Evolutionary conservation across 2,329 filamentous ascomycete species (phyloP), one percentile per base, ranked within the genome.

Genomic region (Zymoseptoria brevis): DNA sequence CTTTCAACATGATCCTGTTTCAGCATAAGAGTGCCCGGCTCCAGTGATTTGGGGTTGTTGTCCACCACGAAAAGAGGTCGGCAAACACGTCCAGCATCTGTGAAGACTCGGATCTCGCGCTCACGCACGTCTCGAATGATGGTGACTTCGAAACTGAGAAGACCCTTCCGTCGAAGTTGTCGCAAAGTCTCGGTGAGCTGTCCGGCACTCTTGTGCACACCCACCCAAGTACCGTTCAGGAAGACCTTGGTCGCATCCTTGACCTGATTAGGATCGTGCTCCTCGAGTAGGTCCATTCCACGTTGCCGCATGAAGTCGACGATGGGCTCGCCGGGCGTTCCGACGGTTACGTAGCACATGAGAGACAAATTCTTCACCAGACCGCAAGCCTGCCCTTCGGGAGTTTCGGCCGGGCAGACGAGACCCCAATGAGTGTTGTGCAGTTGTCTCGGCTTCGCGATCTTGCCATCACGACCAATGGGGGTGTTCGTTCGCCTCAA

Each of bases 401-500:
- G 94, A 16, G 94, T 99, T 74, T 99, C 94, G 29, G 94, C 93
- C 29, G 94, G 94, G 74, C 94, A 99, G 19, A 99, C 93, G 68
- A 97, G 79, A 63, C 94, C 94, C 94, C 94, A 99, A 73, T 99
- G 94, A 6, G 93, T 97, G 75, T 97, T 97, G 80, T 99, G 94
- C 64, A 99, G 82, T 77, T 99, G 95, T 61, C 94, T 89, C 48
- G 94, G 94, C 75, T 99, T 99, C 49, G 95, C 95, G 66, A 99
- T 88, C 76, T 99, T 99, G 67, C 94, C 95, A 75, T 99, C 95
- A 78, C 95, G 86, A 62, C 95, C 94, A 64, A 99, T 96, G 0
- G 94, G 94, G 0, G 95, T 99, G 74, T 99, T 99, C 56, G 95
- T 99, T 71, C 94, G 87, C 69, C 95, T 87, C 76, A 99, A 83